Evolutionary conservation across 2,329 filamentous ascomycete genomes (phyloP), one percentile per base, ranked within the genome.

Genomic region (Curvularia lunata): DNA sequence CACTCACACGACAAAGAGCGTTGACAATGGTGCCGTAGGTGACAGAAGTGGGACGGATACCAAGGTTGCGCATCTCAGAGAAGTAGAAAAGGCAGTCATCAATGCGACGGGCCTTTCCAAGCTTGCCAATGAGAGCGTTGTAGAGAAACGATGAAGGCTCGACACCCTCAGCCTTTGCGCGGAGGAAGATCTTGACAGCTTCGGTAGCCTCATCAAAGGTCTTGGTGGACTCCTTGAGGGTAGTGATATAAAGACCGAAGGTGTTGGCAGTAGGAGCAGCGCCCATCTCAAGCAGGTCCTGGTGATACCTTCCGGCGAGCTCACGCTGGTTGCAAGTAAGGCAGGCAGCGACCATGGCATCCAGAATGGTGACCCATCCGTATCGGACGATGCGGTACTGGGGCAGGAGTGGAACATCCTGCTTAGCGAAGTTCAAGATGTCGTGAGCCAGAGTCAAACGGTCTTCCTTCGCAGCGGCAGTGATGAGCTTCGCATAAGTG

Each of bases 1-100:
- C 95, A 66, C 92, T 97, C 54, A 98, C 95, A 69, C 95, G 91
- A 84, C 93, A 97, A 13, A 99, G 86, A 23, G 95, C 95, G 70
- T 99, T 99, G 79, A 99, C 94, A 70, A 99, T 93, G 12, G 95
- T 99, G 62, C 95, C 95, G 71, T 99, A 99, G 0, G 95, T 99
- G 56, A 99, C 95, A 48, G 92, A 97, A 0, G 95, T 99, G 1
- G 95, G 95, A 70, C 94, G 93, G 73, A 99, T 94, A 54, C 92
- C 91, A 48, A 96, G 86, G 56, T 87, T 87, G 69, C 95, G 91
- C 95, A 99, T 99, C 82, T 98, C 95, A 25, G 91, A 90, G 78
- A 99, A 99, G 84, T 97, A 98, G 77, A 95, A 96, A 23, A 99
- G 86, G 74, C 94, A 98, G 81, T 99, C 95, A 68, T 99, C 95